These are phyloP conservation scores for Rugonectria rugulosa DNA, from an alignment of 2,329 filamentous ascomycete genomes.

Conservation along the genomic window DNA sequence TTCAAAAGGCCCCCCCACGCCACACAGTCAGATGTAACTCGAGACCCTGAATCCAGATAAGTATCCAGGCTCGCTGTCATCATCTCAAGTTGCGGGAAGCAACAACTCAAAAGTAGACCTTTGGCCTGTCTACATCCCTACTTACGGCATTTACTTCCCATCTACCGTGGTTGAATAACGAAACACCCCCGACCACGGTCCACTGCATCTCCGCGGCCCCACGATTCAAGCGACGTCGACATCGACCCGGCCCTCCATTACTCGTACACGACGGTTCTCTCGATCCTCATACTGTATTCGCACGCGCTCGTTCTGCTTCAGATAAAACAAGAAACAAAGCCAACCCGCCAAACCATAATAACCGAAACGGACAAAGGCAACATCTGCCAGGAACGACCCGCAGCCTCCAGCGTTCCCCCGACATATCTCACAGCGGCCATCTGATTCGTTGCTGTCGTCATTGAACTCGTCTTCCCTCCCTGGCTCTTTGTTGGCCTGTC, in stretches of 20 bases:
- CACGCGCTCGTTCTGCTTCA: conserved; percentile 22
- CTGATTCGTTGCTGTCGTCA: conserved; percentile 32
- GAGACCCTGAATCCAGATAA: conserved; percentile 29
- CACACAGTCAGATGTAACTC: conserved; percentile 2
- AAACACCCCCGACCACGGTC: conserved; percentile 8
- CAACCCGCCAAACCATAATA: conserved; percentile 14
- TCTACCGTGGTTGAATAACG: background rate
- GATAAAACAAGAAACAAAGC: conserved; percentile 3
- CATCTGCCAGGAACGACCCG: conserved; percentile 39
- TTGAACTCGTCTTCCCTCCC: background rate
- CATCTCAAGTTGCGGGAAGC: conserved; percentile 19
- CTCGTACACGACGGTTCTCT: conserved; percentile 10
- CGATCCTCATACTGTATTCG: background rate
- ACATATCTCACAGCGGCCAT: conserved; percentile 17
- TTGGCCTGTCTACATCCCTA: background rate
- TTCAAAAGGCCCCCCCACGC: conserved; percentile 18
- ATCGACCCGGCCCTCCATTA: conserved; percentile 30
- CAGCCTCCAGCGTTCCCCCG: conserved; percentile 29
- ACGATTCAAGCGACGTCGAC: conserved; percentile 20
- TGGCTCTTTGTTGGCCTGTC: conserved; percentile 12
- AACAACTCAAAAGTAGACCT: background rate
- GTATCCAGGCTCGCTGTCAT: conserved; percentile 24
- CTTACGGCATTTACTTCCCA: background rate
- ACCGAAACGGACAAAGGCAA: conserved; percentile 13
- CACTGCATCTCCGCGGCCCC: conserved; percentile 31